These are phyloP conservation scores for Cutaneotrichosporon mucoides DNA, from an alignment of 1,284 basidiomycete genomes.

Conservation along the genomic window DNA sequence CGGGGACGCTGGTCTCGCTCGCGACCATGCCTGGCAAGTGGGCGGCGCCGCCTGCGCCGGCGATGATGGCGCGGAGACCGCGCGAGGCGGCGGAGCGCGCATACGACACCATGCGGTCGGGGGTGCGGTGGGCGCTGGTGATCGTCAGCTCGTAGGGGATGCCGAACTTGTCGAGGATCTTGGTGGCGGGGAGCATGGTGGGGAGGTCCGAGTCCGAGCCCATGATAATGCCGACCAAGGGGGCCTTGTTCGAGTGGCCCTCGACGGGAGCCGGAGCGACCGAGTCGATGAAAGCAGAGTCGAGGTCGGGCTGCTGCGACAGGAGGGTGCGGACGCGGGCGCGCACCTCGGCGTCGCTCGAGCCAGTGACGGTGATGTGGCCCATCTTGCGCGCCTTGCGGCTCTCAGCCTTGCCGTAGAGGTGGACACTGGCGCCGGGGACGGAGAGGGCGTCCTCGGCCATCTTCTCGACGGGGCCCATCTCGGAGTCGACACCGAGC, in stretches of 20 bases:
- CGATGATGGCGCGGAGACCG: constrained; percentile 77
- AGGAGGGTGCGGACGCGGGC: constrained; percentile 68
- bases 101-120: constrained; percentile 78
- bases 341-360: constrained; percentile 72
- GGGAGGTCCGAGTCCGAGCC: constrained; percentile 97
- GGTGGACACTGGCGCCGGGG: constrained; percentile 76
- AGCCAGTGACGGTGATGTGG: constrained; percentile 86
- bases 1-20: constrained; percentile 84
- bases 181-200: constrained; percentile 84
- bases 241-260: constrained; percentile 59
- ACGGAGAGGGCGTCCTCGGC: constrained; percentile 59
- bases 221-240: constrained; percentile 95
- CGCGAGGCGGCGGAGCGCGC: constrained; percentile 70
- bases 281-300: constrained; percentile 52
- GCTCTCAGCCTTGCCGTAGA: constrained; percentile 90
- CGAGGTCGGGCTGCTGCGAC: constrained; percentile 58
- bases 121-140: constrained; percentile 93
- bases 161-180: constrained; percentile 72
- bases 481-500: constrained; percentile 68
- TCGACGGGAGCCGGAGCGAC: constrained; percentile 55
- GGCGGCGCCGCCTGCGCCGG: constrained; percentile 94
- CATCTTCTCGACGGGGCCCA: constrained; percentile 57
- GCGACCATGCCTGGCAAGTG: constrained; percentile 99
- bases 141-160: constrained; percentile 93
- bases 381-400: constrained; percentile 96